These are phyloP conservation scores for Cryphonectria nitschkei DNA, from an alignment of 2,329 filamentous ascomycete genomes.

Conservation along the genomic window DNA sequence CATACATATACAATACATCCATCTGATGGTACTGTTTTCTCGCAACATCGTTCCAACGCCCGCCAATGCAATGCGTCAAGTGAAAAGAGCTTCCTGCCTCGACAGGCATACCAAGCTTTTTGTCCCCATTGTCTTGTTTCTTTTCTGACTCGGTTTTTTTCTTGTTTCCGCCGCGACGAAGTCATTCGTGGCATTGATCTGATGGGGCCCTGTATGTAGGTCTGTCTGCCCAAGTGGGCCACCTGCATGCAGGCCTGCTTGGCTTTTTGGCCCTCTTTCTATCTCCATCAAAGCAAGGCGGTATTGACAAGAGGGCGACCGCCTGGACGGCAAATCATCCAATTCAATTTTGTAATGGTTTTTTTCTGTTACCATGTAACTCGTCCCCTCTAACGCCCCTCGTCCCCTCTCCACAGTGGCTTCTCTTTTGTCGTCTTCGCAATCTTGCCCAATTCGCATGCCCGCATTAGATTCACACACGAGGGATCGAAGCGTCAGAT, in stretches of 20 bases:
- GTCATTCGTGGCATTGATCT: background rate
- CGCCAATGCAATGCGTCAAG: background rate
- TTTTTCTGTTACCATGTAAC: background rate
- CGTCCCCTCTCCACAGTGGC: background rate
- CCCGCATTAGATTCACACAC: conserved; percentile 10
- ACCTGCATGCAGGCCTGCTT: background rate
- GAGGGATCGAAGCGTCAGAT: background rate
- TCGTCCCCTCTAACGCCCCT: background rate
- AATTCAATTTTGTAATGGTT: background rate
- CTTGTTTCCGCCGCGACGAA: background rate
- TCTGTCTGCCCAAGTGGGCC: conserved; percentile 2
- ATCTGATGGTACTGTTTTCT: conserved; percentile 12
- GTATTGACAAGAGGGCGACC: background rate
- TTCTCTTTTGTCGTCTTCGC: background rate
- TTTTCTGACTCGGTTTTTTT: background rate
- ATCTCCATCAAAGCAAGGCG: background rate
- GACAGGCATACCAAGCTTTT: background rate
- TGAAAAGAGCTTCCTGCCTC: background rate
- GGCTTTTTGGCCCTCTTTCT: background rate
- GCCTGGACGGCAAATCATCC: background rate
- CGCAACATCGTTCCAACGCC: background rate
- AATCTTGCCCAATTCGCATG: conserved; percentile 1
- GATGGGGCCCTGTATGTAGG: background rate
- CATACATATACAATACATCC: conserved; percentile 16
- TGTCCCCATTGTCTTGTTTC: background rate